A percentile compares a stretch with the other conserved stretches of the same genome.
Conservation (phyloP, 495 filamentous ascomycete species). For the Talaromyces adpressus region DNA sequence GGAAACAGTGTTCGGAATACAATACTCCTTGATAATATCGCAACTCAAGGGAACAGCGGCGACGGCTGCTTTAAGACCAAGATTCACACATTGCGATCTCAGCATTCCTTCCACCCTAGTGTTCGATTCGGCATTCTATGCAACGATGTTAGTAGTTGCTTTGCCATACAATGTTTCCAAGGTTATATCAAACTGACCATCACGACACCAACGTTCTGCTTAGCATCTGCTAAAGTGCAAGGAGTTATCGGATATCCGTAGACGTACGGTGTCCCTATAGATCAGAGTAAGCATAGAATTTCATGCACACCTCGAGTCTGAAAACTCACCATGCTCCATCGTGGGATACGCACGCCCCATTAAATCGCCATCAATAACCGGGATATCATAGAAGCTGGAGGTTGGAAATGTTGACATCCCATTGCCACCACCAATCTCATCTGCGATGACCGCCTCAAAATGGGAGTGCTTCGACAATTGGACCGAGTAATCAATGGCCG, state of each 20-base stretch:
- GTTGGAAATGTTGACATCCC: constrained; percentile 27
- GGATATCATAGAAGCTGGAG: constrained; percentile 19
- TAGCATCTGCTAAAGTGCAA: constrained; percentile 25
- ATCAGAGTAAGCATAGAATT: constrained; percentile 9
- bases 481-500: constrained; percentile 21
- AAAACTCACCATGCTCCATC: constrained; percentile 18
- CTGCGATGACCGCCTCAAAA: constrained; percentile 24
- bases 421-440: constrained; percentile 34
- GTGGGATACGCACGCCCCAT: constrained; percentile 31
- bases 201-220: constrained; percentile 20
- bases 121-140: constrained; percentile 24
- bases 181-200: constrained; percentile 9
- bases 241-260: constrained; percentile 21
- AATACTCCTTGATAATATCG: constrained; percentile 21
- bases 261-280: constrained; percentile 21
- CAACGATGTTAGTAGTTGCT: constrained; percentile 13
- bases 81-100: constrained; percentile 19
- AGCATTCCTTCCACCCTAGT: constrained; percentile 23
- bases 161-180: neutral
- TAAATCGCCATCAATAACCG: constrained; percentile 31
- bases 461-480: constrained; percentile 17
- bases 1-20: constrained; percentile 30
- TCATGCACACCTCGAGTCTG: neutral
- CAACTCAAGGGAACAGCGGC: constrained; percentile 21
- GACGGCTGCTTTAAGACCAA: constrained; percentile 19